These are phyloP conservation scores for Phaeosphaeria sp. DNA, from an alignment of 2,329 filamentous ascomycete species.

Conservation along the genomic window DNA sequence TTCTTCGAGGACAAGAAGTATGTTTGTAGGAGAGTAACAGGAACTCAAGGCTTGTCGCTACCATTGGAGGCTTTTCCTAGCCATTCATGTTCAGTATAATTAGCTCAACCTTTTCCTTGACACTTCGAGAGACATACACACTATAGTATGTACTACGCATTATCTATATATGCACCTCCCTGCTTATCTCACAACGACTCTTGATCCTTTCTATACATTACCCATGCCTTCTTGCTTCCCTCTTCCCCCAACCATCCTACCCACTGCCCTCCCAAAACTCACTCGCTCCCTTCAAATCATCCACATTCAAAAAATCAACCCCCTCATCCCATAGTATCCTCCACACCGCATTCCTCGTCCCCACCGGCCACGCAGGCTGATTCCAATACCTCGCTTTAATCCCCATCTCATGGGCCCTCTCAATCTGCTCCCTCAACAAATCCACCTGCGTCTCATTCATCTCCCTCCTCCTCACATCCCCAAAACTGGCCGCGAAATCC, in stretches of 20 bases:
- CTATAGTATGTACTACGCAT: too few species aligned
- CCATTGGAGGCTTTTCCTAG: too few species aligned
- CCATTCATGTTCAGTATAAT: too few species aligned
- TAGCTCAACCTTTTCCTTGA: too few species aligned
- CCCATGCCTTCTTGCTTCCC: not conserved
- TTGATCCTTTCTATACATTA: not conserved
- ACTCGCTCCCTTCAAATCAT: slow-evolving; percentile 63
- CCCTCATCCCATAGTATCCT: slow-evolving; percentile 62
- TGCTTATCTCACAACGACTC: not conserved
- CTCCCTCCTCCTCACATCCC: slow-evolving; percentile 43
- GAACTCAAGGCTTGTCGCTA: too few species aligned
- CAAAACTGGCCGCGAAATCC: slow-evolving; percentile 54
- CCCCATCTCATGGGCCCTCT: slow-evolving; percentile 61
- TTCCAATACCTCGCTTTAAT: slow-evolving; percentile 70
- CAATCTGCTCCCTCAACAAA: slow-evolving; percentile 61
- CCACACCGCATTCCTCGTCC: slow-evolving; percentile 61
- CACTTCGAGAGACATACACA: too few species aligned
- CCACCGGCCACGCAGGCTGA: slow-evolving; percentile 62
- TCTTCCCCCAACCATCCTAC: slow-evolving; percentile 8
- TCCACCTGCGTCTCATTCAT: slow-evolving; percentile 59
- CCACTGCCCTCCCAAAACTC: slow-evolving; percentile 48
- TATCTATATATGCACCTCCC: not conserved
- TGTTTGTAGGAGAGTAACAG: too few species aligned
- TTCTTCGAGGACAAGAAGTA: too few species aligned
- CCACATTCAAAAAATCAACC: slow-evolving; percentile 68